Evolutionary conservation across 169 alveolate species (phyloP), one percentile per base, ranked within the genome.

Genomic region (Plasmodium yoelii): DNA sequence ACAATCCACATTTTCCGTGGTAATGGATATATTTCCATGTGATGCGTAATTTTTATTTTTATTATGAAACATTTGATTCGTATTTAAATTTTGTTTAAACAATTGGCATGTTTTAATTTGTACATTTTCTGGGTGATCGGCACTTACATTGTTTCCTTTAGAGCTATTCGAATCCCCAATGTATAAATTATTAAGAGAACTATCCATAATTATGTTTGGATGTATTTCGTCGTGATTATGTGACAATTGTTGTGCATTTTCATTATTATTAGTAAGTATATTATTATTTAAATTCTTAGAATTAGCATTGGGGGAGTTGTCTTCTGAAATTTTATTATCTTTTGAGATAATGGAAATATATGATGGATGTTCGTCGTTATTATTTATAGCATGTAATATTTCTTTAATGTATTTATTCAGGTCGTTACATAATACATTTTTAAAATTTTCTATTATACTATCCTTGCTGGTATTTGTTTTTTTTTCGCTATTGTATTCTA

Each of bases 351-450:
- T 56, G 5, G 68, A 5, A 49, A 28, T 9, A 61, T 12, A 34
- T 9, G 39, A 12, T 12, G 1, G 15, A 15, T 73, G 5, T 12
- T 3, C 9, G 22, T 60, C 55, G n/a, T 56, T 55, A n/a, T 67
- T 56, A 51, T 57, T 80, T 67, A 47, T 7, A 26, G 42, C 28
- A 51, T 80, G 26, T 7, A 80, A 15, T 26, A 80, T 67, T 46
- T 80, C 82, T 59, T 80, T 44, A 80, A 80, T 53, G 28, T 67
- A 80, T 80, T 80, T 42, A 67, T 80, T 80, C 22, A 80, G 44
- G 26, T 71, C 82, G 49, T 80, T 67, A 44, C 82, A 67, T 39
- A 80, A 47, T 1, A 80, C 84, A 80, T 80, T 59, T 80, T 80
- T 80, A 47, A 80, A 67, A n/a, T 80, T 80, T 80, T 80, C 84